Conservation (phyloP, 2,329 filamentous ascomycete species). For the Colletotrichum sp. region DNA sequence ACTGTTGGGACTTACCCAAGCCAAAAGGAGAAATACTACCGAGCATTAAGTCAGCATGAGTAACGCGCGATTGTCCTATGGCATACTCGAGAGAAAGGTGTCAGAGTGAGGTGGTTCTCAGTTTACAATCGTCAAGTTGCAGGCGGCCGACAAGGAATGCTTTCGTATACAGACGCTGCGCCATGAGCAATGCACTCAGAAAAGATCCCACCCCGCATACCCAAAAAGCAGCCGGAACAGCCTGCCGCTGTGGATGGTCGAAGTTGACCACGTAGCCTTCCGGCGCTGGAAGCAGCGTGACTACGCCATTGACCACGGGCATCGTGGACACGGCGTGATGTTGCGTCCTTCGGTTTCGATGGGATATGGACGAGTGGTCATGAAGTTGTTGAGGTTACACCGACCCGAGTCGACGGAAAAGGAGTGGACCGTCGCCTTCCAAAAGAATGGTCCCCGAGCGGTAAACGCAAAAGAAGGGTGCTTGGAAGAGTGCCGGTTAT, state of each 20-base stretch:
- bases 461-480: background rate
- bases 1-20: background rate
- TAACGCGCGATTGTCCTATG: background rate
- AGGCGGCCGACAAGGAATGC: slow-evolving; percentile 16
- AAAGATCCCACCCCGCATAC: slow-evolving; percentile 29
- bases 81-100: background rate
- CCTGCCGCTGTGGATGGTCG: slow-evolving; percentile 31
- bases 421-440: background rate
- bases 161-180: slow-evolving; percentile 32
- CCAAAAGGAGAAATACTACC: background rate
- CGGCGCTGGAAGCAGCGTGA: slow-evolving; percentile 29
- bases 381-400: background rate
- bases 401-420: background rate
- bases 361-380: background rate
- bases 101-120: background rate
- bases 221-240: slow-evolving; percentile 25
- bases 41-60: background rate
- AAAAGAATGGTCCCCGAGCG: background rate
- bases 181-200: slow-evolving; percentile 28
- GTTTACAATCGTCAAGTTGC: slow-evolving; percentile 22
- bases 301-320: slow-evolving; percentile 28
- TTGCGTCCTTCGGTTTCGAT: background rate
- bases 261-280: slow-evolving; percentile 38
- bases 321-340: background rate
- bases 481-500: background rate